phyloP scores from a whole-genome alignment of 345 rosid species.

The Psidium friedrichsthalianum region DNA sequence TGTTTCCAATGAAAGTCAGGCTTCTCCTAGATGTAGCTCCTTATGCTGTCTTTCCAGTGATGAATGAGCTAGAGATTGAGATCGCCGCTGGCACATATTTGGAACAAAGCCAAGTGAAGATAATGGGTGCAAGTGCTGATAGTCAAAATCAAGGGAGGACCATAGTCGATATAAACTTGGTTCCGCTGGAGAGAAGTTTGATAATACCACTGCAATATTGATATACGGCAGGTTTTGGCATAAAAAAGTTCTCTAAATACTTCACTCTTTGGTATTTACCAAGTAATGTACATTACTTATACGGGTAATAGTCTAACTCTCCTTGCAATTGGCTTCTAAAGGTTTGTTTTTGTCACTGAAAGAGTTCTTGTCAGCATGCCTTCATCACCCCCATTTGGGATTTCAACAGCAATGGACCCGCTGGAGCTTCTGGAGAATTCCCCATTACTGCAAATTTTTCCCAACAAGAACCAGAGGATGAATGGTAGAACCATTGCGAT shows the following conservation, averaged over 20 bases:
- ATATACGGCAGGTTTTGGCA: constrained; percentile 71
- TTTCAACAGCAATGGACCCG: constrained; percentile 51
- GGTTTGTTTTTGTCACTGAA: constrained; percentile 6
- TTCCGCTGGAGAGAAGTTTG: constrained; percentile 96
- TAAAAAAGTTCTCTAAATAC: constrained; percentile 61
- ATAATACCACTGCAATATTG: constrained; percentile 83
- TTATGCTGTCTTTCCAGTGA: constrained; percentile 72
- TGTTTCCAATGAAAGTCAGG: constrained; percentile 89
- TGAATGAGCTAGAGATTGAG: constrained; percentile 89
- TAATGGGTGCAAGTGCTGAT: constrained; percentile 98
- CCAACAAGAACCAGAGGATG: constrained; percentile 57
- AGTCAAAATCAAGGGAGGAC: constrained; percentile 84
- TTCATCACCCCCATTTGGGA: constrained; percentile 63
- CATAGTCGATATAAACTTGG: constrained; percentile 76
- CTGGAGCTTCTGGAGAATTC: constrained; percentile 55
- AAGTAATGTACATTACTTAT: constrained; percentile 59
- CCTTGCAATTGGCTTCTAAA: not conserved
- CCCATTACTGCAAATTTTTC: constrained; percentile 58
- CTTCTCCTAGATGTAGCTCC: constrained; percentile 81
- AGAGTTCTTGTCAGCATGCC: constrained; percentile 44
- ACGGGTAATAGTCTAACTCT: constrained; percentile 50
- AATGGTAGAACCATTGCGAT: constrained; percentile 58
- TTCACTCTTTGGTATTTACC: constrained; percentile 79
- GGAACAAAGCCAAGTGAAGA: constrained; percentile 94
- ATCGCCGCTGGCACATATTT: constrained; percentile 86